Percentiles rank a stretch among this genome's conserved stretches.
phyloP scores from a whole-genome alignment of 2,329 filamentous ascomycete species.

The Cyphellophora attinorum region DNA sequence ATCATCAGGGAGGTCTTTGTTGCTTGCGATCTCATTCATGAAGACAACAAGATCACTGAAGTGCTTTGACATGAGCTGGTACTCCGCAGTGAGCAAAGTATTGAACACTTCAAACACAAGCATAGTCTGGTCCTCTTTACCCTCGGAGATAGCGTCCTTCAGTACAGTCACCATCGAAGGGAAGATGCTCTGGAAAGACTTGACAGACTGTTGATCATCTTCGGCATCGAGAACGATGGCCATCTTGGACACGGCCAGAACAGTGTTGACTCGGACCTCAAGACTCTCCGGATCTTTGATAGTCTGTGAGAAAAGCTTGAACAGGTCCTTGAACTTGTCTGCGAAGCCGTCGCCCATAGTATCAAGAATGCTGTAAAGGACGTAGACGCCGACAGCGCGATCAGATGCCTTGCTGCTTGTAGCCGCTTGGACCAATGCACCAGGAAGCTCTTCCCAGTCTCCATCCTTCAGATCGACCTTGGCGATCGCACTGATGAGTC shows the following conservation, averaged over 20 bases:
- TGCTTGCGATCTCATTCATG: slow-evolving; percentile 79
- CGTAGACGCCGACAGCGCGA: slow-evolving; percentile 84
- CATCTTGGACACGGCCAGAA: slow-evolving; percentile 79
- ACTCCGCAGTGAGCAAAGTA: slow-evolving; percentile 83
- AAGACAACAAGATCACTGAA: slow-evolving; percentile 85
- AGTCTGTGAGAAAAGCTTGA: slow-evolving; percentile 73
- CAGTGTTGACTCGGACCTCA: slow-evolving; percentile 89
- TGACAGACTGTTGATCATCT: slow-evolving; percentile 65
- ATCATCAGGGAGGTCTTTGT: slow-evolving; percentile 71
- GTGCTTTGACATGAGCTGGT: slow-evolving; percentile 70
- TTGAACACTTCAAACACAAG: slow-evolving; percentile 96
- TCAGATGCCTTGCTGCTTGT: slow-evolving; percentile 65
- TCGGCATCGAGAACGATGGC: slow-evolving; percentile 82
- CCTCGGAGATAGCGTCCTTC: slow-evolving; percentile 68
- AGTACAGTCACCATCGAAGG: slow-evolving; percentile 84
- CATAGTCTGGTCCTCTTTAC: slow-evolving; percentile 80
- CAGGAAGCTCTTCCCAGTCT: slow-evolving; percentile 74
- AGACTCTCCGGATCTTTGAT: slow-evolving; percentile 84
- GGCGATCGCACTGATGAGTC: slow-evolving; percentile 79
- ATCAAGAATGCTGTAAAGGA: slow-evolving; percentile 86
- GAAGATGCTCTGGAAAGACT: slow-evolving; percentile 68
- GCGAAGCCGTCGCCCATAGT: slow-evolving; percentile 75
- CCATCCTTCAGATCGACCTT: slow-evolving; percentile 78
- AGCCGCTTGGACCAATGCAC: slow-evolving; percentile 68
- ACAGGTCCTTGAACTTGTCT: slow-evolving; percentile 69